Base-by-base conservation (phyloP, 164 flowering plant species). In the Magnolia kwangsiensis region DNA sequence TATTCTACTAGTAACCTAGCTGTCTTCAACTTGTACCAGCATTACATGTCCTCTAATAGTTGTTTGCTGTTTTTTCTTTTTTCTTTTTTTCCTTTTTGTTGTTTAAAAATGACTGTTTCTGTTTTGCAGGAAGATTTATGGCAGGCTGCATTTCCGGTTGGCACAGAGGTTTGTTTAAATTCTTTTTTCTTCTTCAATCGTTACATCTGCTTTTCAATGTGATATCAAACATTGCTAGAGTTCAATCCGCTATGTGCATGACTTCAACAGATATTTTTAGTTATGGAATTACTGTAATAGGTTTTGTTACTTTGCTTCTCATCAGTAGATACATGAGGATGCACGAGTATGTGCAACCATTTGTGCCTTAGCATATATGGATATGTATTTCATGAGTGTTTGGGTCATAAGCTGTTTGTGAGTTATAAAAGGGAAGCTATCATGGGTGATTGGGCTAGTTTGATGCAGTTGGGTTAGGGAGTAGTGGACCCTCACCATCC, bases 121-220 rank as follows among this genome's bases (percentile, higher is more conserved):
- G n/a, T 69, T 77, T 63, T 87, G 82, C 79, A 96, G 99, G 98
- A 96, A 79, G 99, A 96, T 79, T 76, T 96, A 58, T 96, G 99
- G 99, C 76, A 84, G 74, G 85, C 84, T 49, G 88, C 83, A 18
- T 92, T 90, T 65, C 98, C 98, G 13, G 94, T 96, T 78, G 99
- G 99, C 29, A 94, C 99, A 0, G 99, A 96, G 99, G 99, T 92
- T 71, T 74, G 79, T 72, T 20, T 50, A 45, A 10, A 59, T 29
- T 58, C 13, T 31, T 58, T 14, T 19, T 50, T 29, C n/a, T 45
- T 18, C 50, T 71, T 71, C 59, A 8, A 18, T 68, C 45, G 19
- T 11, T 37, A n/a, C 31, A 11, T 20, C 2, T 50, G 11, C 8
- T 20, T 69, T 45, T 18, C 72, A 14, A 5, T 27, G 16, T 1